phyloP scores from a whole-genome alignment of 2,329 filamentous ascomycete species.

The Cephalotrichum gorgonifer region DNA sequence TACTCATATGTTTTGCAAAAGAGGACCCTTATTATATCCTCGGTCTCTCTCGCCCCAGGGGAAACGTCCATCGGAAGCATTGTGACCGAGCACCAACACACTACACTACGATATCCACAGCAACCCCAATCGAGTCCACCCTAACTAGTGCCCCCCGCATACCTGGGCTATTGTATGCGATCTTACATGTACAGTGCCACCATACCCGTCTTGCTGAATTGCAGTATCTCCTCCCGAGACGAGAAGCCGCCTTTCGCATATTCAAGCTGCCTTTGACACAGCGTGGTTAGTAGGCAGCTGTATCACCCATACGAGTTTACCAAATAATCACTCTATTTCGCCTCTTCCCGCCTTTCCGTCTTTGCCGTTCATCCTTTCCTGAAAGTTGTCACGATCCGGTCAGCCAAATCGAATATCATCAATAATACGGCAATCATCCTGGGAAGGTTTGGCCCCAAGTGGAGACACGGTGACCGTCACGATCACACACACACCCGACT shows the following conservation, averaged over 20 bases:
- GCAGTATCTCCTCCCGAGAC: not conserved
- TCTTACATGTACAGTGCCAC: not conserved
- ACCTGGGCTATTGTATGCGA: not conserved
- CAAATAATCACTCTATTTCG: no score
- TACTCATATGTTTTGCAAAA: no score
- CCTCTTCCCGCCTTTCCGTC: not conserved
- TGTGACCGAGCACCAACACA: not conserved
- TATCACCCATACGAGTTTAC: no score
- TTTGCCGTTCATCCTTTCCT: not conserved
- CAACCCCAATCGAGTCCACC: not conserved
- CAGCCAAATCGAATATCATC: not conserved
- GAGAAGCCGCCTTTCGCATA: not conserved
- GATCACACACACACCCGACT: no score
- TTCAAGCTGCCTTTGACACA: no score
- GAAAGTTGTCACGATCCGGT: not conserved
- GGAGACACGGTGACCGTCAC: not conserved
- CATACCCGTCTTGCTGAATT: not conserved
- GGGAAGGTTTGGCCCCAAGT: not conserved
- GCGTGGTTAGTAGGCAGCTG: no score
- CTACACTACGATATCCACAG: not conserved
- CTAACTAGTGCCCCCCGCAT: not conserved
- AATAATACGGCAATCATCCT: not conserved
- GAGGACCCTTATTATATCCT: constrained; percentile 2
- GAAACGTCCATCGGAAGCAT: not conserved
- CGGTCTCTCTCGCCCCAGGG: not conserved